phyloP scores from a whole-genome alignment of 2,329 filamentous ascomycete species.

The Monosporascus sp. region DNA sequence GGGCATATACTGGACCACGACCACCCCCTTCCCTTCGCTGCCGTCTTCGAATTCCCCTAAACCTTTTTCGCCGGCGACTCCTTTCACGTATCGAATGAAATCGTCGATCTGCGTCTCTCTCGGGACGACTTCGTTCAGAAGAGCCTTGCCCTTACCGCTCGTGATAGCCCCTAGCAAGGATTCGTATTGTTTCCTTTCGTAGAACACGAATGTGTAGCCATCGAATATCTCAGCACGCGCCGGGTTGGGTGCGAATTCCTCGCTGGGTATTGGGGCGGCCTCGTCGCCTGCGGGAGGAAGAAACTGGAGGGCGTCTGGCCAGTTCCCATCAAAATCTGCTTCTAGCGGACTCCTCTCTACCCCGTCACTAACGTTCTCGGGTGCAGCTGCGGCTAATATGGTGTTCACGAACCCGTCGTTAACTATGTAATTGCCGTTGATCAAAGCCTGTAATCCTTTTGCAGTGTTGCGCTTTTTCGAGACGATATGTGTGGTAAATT shows the following conservation, averaged over 20 bases:
- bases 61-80: slow-evolving; percentile 68
- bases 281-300: slow-evolving; percentile 73
- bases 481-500: slow-evolving; percentile 78
- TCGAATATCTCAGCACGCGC: slow-evolving; percentile 68
- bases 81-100: slow-evolving; percentile 71
- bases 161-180: slow-evolving; percentile 70
- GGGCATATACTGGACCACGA: slow-evolving; percentile 69
- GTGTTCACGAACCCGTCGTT: slow-evolving; percentile 68
- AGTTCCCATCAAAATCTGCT: slow-evolving; percentile 69
- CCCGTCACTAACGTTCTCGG: slow-evolving; percentile 40
- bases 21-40: slow-evolving; percentile 63
- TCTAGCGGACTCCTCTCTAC: slow-evolving; percentile 58
- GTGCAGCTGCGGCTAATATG: slow-evolving; percentile 54
- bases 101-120: slow-evolving; percentile 66
- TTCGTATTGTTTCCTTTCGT: slow-evolving; percentile 68
- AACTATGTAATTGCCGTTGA: slow-evolving; percentile 76
- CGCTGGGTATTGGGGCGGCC: slow-evolving; percentile 59
- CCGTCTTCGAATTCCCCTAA: slow-evolving; percentile 58
- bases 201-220: slow-evolving; percentile 85
- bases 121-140: slow-evolving; percentile 57
- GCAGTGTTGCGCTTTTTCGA: slow-evolving; percentile 86
- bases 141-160: slow-evolving; percentile 75
- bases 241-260: slow-evolving; percentile 66
- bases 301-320: slow-evolving; percentile 69
- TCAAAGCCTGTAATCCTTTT: slow-evolving; percentile 78